These are phyloP conservation scores for Discostella stelligera DNA, from an alignment of 352 stramenopile species.

Conservation along the genomic window DNA sequence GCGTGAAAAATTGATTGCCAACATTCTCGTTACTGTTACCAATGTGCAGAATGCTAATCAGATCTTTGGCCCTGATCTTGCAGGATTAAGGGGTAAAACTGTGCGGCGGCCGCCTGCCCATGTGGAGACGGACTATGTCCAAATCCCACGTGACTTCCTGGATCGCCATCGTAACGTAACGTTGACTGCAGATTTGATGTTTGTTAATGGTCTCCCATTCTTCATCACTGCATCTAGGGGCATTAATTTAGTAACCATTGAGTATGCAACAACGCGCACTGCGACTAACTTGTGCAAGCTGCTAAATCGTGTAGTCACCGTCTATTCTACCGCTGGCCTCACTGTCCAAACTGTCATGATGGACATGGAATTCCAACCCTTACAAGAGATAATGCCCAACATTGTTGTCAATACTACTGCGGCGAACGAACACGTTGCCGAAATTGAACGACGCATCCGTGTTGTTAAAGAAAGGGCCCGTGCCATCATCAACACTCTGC, in stretches of 20 bases:
- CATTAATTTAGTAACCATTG: constrained; percentile 32
- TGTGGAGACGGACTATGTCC: constrained; percentile 1
- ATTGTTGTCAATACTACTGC: constrained; percentile 35
- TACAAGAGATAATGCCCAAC: too few relatives aligned
- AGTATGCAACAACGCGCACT: constrained; percentile 1
- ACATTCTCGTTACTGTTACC: constrained; percentile 29
- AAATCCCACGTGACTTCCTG: constrained; percentile 31
- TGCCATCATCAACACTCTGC: constrained; percentile 30
- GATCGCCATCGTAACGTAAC: constrained; percentile 27
- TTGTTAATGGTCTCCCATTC: constrained; percentile 48
- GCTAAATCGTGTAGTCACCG: too few relatives aligned
- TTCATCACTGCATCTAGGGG: constrained; percentile 14
- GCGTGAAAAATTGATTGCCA: constrained; percentile 21
- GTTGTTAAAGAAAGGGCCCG: constrained; percentile 45
- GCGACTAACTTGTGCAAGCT: too few relatives aligned
- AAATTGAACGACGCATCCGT: constrained; percentile 45
- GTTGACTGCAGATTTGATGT: constrained; percentile 41
- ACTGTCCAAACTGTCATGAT: too few relatives aligned
- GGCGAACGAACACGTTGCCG: constrained; percentile 37
- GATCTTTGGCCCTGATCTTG: constrained; percentile 40
- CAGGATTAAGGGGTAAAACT: constrained; percentile 40
- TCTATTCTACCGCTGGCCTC: too few relatives aligned
- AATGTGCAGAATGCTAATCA: constrained; percentile 35
- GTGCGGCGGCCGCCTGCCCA: background rate
- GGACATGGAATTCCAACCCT: constrained; percentile 16